Evolutionary conservation across 495 filamentous ascomycete species (phyloP).

Genomic region (Oleoguttula mirabilis): DNA sequence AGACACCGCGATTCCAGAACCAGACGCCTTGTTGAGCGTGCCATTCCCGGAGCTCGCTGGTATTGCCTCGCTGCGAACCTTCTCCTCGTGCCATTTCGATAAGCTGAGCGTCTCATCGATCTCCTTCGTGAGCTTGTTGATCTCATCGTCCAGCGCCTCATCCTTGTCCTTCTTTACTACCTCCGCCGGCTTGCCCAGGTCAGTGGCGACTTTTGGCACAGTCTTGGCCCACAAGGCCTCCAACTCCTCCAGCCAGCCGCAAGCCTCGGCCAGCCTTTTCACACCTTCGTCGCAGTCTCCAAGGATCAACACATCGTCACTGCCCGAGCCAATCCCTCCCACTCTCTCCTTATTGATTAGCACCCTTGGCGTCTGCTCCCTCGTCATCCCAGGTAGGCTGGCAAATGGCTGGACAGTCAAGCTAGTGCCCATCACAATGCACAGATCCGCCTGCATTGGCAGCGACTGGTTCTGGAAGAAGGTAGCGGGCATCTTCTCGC

Average conservation of each 20-base stretch:
- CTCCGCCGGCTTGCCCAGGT: conserved; percentile 22
- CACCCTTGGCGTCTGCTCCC: conserved; percentile 53
- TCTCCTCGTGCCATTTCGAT: conserved; percentile 19
- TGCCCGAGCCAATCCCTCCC: conserved; percentile 60
- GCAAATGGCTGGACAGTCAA: conserved; percentile 85
- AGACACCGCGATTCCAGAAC: not conserved
- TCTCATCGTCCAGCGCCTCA: conserved; percentile 36
- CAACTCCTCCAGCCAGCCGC: conserved; percentile 81
- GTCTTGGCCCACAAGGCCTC: conserved; percentile 54
- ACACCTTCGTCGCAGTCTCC: conserved; percentile 75
- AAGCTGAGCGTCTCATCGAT: conserved; percentile 31
- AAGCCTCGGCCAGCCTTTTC: conserved; percentile 62
- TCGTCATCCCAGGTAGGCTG: conserved; percentile 53
- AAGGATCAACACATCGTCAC: conserved; percentile 65
- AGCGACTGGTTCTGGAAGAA: conserved; percentile 53
- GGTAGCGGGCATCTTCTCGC: conserved; percentile 52
- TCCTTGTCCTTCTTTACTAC: conserved; percentile 32
- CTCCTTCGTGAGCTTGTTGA: conserved; percentile 31
- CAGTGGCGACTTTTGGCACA: conserved; percentile 27
- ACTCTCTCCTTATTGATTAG: conserved; percentile 84
- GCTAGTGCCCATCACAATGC: conserved; percentile 86
- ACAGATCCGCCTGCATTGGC: conserved; percentile 57
- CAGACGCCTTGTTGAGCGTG: not conserved
- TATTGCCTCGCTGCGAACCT: conserved; percentile 6
- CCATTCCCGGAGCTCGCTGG: not conserved